Conservation (phyloP, 148 eudicot genomes). For the Selenicereus undatus region DNA sequence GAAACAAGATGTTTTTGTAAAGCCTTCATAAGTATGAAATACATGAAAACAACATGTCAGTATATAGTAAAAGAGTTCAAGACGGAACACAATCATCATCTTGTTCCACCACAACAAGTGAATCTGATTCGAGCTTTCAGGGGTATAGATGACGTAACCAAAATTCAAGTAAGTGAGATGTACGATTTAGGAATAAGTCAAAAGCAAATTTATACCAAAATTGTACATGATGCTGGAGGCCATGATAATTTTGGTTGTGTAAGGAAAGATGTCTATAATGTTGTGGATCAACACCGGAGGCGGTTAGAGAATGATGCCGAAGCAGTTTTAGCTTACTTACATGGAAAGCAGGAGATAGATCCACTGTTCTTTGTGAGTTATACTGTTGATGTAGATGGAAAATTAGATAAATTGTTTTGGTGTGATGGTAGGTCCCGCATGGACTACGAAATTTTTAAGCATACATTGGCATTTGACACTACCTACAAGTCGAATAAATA, state of each 20-base stretch:
- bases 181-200: not conserved
- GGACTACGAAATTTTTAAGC: not conserved
- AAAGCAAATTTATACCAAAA: too few relatives aligned
- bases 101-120: not conserved
- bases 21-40: too few relatives aligned
- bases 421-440: not conserved
- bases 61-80: too few relatives aligned
- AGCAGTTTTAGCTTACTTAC: not conserved
- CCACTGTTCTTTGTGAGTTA: not conserved
- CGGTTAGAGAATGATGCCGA: not conserved
- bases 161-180: not conserved
- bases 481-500: not conserved
- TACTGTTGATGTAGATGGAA: not conserved
- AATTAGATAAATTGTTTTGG: not conserved
- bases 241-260: not conserved
- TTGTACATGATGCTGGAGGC: too few relatives aligned
- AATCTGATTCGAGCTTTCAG: not conserved
- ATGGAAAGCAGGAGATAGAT: not conserved
- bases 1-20: too few relatives aligned
- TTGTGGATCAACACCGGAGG: not conserved
- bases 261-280: not conserved
- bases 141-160: not conserved
- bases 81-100: not conserved
- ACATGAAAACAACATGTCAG: too few relatives aligned
- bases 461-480: not conserved